Percentiles rank a stretch among this genome's conserved stretches.
These are phyloP conservation scores for Saturnispora gosingensis DNA, from an alignment of 805 yeast species.

Conservation along the genomic window DNA sequence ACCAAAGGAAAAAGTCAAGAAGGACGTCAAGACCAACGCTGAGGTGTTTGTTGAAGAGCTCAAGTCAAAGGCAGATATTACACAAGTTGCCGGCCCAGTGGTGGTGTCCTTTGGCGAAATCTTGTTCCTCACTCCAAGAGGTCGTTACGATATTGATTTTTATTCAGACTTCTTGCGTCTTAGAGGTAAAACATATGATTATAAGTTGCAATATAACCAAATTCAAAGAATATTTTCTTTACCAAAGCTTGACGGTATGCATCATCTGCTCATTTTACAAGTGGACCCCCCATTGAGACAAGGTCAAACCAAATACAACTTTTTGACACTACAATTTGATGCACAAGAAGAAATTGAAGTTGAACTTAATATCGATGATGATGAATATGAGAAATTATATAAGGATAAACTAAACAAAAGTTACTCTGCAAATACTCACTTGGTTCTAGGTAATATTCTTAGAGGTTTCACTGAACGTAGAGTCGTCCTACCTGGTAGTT, in stretches of 20 bases:
- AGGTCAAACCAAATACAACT: constrained; percentile 96
- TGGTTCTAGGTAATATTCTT: constrained; percentile 80
- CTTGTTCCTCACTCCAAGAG: constrained; percentile 93
- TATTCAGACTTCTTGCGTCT: constrained; percentile 78
- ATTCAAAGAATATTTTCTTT: constrained; percentile 84
- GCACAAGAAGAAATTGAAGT: constrained; percentile 88
- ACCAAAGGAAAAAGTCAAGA: constrained; percentile 23
- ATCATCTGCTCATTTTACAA: constrained; percentile 79
- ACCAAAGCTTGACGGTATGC: constrained; percentile 91
- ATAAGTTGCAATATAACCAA: constrained; percentile 84
- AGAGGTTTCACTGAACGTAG: constrained; percentile 85
- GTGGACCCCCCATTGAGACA: constrained; percentile 96
- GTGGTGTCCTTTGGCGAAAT: constrained; percentile 88
- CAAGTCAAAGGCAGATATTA: constrained; percentile 89
- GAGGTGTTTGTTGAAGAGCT: constrained; percentile 81
- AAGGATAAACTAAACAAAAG: constrained; percentile 63
- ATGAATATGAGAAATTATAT: constrained; percentile 67
- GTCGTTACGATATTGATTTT: constrained; percentile 95
- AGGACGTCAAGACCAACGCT: constrained; percentile 59
- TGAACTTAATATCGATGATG: constrained; percentile 77
- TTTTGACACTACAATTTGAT: constrained; percentile 79
- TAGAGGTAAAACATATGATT: constrained; percentile 96
- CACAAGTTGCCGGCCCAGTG: constrained; percentile 90
- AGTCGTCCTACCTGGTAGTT: constrained; percentile 77
- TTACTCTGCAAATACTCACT: constrained; percentile 70